phyloP scores from a whole-genome alignment of 306 rosid species.

The Begonia loranthoides region DNA sequence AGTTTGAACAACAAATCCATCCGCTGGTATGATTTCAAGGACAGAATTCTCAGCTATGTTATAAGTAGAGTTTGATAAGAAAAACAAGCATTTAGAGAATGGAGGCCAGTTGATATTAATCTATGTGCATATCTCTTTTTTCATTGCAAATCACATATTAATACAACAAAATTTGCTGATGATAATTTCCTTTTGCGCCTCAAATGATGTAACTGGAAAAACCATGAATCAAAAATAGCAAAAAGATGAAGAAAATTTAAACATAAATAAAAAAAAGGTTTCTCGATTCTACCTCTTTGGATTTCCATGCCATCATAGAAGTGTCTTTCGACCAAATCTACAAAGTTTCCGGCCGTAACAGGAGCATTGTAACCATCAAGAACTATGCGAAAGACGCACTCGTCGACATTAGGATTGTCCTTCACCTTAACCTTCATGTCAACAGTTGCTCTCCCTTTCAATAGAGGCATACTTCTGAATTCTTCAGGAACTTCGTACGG shows the following conservation, averaged over 20 bases:
- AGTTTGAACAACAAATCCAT: conserved; percentile 94
- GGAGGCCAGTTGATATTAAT: not conserved
- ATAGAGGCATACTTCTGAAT: conserved; percentile 64
- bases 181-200: not conserved
- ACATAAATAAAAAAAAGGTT: not conserved
- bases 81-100: not conserved
- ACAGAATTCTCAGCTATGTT: conserved; percentile 6
- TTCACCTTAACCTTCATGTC: conserved; percentile 98
- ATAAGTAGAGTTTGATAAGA: not conserved
- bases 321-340: conserved; percentile 86
- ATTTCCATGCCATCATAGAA: conserved; percentile 97
- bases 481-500: conserved; percentile 89
- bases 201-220: too few species aligned
- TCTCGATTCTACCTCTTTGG: conserved; percentile 58
- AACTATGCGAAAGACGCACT: conserved; percentile 79
- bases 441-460: conserved; percentile 94
- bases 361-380: conserved; percentile 96
- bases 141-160: too few species aligned
- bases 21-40: conserved; percentile 40
- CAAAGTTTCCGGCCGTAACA: conserved; percentile 82
- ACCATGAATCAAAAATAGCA: too few species aligned
- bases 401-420: conserved; percentile 76
- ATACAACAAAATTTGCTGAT: not conserved
- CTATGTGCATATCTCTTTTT: not conserved
- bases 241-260: too few species aligned